Evolutionary conservation across 2,329 filamentous ascomycete genomes (phyloP).

Genomic region (Pezicula neosporulosa): DNA sequence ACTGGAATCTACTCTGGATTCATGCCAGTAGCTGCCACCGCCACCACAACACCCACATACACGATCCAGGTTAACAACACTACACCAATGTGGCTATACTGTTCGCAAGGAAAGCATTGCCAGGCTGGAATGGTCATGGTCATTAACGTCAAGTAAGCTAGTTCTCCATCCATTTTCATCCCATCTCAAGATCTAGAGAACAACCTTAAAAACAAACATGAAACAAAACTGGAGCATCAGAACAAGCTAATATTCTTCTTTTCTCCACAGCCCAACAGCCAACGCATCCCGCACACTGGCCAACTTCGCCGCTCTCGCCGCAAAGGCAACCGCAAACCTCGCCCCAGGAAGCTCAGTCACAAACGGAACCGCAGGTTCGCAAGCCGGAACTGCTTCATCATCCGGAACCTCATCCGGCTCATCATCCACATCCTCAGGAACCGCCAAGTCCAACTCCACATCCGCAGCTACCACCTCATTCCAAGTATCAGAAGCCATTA

Average conservation of each 20-base stretch:
- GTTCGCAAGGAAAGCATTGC: conserved; percentile 71
- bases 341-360: conserved; percentile 28
- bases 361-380: conserved; percentile 6
- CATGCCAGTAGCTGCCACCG: conserved; percentile 56
- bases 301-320: conserved; percentile 32
- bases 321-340: conserved; percentile 34
- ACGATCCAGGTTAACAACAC: conserved; percentile 67
- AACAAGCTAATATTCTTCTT: neutral
- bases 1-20: conserved; percentile 66
- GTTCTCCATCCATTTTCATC: neutral
- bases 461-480: neutral
- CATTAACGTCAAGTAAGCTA: conserved; percentile 52
- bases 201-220: neutral
- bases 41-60: conserved; percentile 59
- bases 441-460: neutral
- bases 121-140: conserved; percentile 39
- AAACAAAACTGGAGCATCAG: conserved; percentile 1
- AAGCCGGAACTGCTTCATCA: conserved; percentile 2
- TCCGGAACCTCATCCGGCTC: conserved; percentile 4
- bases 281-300: conserved; percentile 50
- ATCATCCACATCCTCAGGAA: neutral
- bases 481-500: neutral
- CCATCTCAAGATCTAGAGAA: neutral
- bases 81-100: conserved; percentile 77
- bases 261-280: conserved; percentile 27